Evolutionary conservation across 306 rosid genomes (phyloP), one percentile per base, ranked within the genome.

Genomic region (Malus sylvestris): DNA sequence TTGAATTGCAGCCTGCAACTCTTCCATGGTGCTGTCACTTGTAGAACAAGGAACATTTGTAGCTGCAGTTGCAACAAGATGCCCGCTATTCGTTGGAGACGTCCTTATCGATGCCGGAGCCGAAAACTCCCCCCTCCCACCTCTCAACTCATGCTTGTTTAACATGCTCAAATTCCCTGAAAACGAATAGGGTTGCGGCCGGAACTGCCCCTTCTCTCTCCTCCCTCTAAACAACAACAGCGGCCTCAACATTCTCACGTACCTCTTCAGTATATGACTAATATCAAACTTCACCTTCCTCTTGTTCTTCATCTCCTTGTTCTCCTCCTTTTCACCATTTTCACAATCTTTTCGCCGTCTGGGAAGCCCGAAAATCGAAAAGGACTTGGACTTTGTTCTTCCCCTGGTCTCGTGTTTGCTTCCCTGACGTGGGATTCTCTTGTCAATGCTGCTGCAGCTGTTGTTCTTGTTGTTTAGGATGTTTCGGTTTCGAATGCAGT

Each of bases 31-130:
- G 72, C 99, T 92, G 67, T 96, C 97, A 79, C 57, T 89, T 6
- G 83, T 20, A 33, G 94, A 74, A 73, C 76, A 66, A 84, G 91
- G 86, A 75, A 83, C 75, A 59, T 67, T 62, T 27, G 85, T n/a
- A 4, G 89, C 53, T 42, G 68, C 33, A 30, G 88, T 79, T 71
- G 93, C 88, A 33, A 83, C 75, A n/a, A 89, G 83, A 30, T 89
- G 85, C 19, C 99, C 97, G 59, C 97, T 92, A 70, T 96, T 92
- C 72, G 97, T 80, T 51, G 98, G 99, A 16, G 99, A 96, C 23
- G 98, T 85, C 51, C 97, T 87, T 92, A 88, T 89, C 9, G 99
- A 92, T 4, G 96, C 99, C 11, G 99, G 99, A n/a, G 99, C 99
- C 68, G 99, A 78, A 73, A 55, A 87, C 71, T 88, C 91, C n/a